A percentile compares a stretch with the other conserved stretches of the same genome.
Evolutionary conservation across 2,329 filamentous ascomycete genomes (phyloP).

Genomic region (Colletotrichum sp.): DNA sequence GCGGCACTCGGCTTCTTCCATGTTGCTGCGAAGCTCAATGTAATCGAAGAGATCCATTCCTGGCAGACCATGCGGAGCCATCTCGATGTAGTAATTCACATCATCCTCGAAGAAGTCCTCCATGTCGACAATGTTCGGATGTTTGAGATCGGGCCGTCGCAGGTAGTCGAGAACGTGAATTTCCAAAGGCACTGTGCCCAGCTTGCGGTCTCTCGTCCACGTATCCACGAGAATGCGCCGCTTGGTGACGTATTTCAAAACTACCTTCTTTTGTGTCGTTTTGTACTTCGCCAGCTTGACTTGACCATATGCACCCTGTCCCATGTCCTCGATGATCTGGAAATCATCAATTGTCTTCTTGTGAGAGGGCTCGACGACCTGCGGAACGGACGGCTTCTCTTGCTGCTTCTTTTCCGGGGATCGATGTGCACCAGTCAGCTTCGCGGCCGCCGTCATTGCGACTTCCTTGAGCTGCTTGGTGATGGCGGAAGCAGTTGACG

Average conservation of each 20-base stretch:
- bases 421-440: slow-evolving; percentile 49
- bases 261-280: slow-evolving; percentile 80
- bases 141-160: slow-evolving; percentile 71
- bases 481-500: slow-evolving; percentile 51
- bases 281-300: slow-evolving; percentile 94
- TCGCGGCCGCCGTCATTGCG: slow-evolving; percentile 59
- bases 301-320: slow-evolving; percentile 95
- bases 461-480: slow-evolving; percentile 63
- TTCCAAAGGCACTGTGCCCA: slow-evolving; percentile 94
- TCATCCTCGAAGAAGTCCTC: slow-evolving; percentile 79
- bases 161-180: slow-evolving; percentile 97
- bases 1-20: slow-evolving; percentile 92
- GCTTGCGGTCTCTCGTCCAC: slow-evolving; percentile 91
- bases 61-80: slow-evolving; percentile 91
- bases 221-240: slow-evolving; percentile 96
- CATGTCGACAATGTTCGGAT: slow-evolving; percentile 77
- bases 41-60: slow-evolving; percentile 99
- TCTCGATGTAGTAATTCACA: slow-evolving; percentile 98
- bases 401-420: slow-evolving; percentile 34
- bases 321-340: slow-evolving; percentile 95
- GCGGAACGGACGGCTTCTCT: slow-evolving; percentile 37
- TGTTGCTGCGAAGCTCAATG: slow-evolving; percentile 93
- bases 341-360: slow-evolving; percentile 94
- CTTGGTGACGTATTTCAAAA: slow-evolving; percentile 98
- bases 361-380: slow-evolving; percentile 38